A percentile compares a stretch with the other conserved stretches of the same genome.
These are phyloP conservation scores for Sungouiozyma intestinalis DNA, from an alignment of 805 yeast species.

Conservation along the genomic window DNA sequence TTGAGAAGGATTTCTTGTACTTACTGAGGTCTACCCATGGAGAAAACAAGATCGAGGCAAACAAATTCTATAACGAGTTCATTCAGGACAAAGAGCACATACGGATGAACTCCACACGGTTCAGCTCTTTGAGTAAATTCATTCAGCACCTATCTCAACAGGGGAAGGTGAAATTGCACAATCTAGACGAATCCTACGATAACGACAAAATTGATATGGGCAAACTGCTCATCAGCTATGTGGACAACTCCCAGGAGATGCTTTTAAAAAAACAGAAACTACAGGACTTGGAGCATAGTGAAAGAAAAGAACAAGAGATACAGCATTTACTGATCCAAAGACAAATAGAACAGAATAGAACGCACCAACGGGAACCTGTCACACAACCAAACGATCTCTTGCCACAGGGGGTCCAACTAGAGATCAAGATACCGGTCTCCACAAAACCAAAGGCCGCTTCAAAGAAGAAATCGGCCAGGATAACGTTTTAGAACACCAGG, in stretches of 20 bases:
- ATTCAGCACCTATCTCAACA: conserved; percentile 46
- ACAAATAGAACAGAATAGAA: conserved; percentile 35
- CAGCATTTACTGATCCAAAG: conserved; percentile 34
- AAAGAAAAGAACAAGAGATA: conserved; percentile 38
- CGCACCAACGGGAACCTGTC: too few relatives aligned
- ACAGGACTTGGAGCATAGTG: conserved; percentile 28
- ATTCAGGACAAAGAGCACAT: conserved; percentile 74
- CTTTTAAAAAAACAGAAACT: conserved; percentile 31
- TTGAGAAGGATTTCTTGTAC: conserved; percentile 53
- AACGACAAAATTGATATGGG: conserved; percentile 28
- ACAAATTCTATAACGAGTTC: conserved; percentile 82
- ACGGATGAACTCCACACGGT: conserved; percentile 84
- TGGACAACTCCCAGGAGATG: conserved; percentile 45
- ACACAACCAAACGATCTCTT: neutral
- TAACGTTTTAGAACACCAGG: neutral
- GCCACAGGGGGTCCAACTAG: neutral
- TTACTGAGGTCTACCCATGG: conserved; percentile 65
- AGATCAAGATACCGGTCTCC: neutral
- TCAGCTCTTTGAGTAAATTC: conserved; percentile 62
- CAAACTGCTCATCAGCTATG: conserved; percentile 38
- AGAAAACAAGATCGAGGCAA: conserved; percentile 66
- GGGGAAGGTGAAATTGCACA: conserved; percentile 46
- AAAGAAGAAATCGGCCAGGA: neutral
- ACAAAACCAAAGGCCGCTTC: neutral
- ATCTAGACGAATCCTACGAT: conserved; percentile 28